These are phyloP conservation scores for Melastoma malabathricum DNA, from an alignment of 345 rosid genomes.

Conservation along the genomic window DNA sequence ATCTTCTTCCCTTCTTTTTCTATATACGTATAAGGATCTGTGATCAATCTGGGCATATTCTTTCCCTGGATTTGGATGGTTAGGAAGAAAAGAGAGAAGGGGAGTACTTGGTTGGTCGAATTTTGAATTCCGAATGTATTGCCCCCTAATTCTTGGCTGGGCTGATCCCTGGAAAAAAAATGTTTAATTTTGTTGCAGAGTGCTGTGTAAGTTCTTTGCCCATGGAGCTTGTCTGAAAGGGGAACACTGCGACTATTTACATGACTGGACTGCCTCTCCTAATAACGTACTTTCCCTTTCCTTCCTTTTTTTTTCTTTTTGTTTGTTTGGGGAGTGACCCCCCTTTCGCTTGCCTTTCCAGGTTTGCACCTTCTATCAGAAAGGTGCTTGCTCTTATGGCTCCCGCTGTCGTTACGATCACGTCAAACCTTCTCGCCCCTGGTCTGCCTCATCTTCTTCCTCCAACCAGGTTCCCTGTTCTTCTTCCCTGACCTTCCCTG, in stretches of 20 bases:
- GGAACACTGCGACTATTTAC: conserved; percentile 83
- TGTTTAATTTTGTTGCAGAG: conserved; percentile 24
- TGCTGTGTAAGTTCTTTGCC: conserved; percentile 73
- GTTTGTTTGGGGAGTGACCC: neutral
- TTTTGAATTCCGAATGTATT: no score
- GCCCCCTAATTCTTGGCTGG: neutral
- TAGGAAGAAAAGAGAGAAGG: no score
- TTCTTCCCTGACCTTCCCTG: conserved; percentile 12
- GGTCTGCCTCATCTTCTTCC: conserved; percentile 23
- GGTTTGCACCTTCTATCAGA: conserved; percentile 91
- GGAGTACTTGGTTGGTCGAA: no score
- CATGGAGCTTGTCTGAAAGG: conserved; percentile 93
- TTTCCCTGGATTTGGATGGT: no score
- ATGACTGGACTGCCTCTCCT: conserved; percentile 53
- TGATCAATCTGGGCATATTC: no score
- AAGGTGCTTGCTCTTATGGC: conserved; percentile 70
- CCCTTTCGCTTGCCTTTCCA: conserved; percentile 13
- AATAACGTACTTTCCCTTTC: conserved; percentile 35
- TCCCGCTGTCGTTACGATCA: conserved; percentile 85
- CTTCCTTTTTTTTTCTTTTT: neutral
- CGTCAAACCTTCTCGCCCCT: conserved; percentile 30
- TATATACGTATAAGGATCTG: no score
- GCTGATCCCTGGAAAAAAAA: no score
- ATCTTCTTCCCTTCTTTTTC: no score
- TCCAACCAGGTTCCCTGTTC: conserved; percentile 16